Conservation (phyloP, 1,139 yeast genomes). For the Kurtzmaniella quercitrusa region DNA sequence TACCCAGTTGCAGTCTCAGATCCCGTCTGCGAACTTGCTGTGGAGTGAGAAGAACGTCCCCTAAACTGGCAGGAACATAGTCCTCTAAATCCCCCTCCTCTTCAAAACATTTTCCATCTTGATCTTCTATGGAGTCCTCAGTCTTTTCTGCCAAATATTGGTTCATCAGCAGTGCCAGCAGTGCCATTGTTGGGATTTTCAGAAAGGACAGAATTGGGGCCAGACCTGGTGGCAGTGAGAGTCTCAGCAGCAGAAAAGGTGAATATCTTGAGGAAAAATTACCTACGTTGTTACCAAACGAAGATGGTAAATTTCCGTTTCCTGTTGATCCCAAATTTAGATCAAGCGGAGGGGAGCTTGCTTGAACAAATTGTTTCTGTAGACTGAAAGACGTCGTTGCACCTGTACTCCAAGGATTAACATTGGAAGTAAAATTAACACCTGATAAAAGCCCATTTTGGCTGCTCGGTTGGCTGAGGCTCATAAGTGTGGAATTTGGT, state of each 20-base stretch:
- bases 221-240: conserved; percentile 3
- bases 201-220: conserved; percentile 1
- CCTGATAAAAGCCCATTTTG: not conserved
- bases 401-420: not conserved
- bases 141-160: not conserved
- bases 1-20: conserved; percentile 53
- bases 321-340: conserved; percentile 6
- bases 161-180: conserved; percentile 3
- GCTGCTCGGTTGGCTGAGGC: not conserved
- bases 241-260: conserved; percentile 2
- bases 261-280: conserved; percentile 3
- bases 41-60: conserved; percentile 70
- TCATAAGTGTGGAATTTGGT: not conserved
- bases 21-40: conserved; percentile 67
- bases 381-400: conserved; percentile 1
- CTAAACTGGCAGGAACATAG: conserved; percentile 70
- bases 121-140: conserved; percentile 15
- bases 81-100: conserved; percentile 46
- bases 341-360: conserved; percentile 14
- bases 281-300: not conserved
- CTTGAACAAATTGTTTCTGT: conserved; percentile 6
- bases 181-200: not conserved
- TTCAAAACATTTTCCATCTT: conserved; percentile 10
- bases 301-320: not conserved
- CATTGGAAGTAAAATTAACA: not conserved